Evolutionary conservation across 1,284 basidiomycete genomes (phyloP).

Genomic region (Malassezia equina): DNA sequence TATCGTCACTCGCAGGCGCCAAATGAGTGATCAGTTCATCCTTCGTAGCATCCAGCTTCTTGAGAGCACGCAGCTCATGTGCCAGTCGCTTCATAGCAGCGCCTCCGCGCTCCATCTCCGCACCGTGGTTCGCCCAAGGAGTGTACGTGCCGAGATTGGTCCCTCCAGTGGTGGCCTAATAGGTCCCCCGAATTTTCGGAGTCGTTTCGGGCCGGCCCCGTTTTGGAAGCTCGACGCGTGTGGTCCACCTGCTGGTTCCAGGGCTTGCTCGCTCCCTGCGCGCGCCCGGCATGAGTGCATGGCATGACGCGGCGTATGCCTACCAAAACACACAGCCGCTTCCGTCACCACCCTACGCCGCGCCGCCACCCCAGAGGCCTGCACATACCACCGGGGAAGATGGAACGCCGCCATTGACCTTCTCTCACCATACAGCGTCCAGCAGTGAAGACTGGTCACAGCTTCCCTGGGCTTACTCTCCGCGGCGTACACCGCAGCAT

Average conservation of each 20-base stretch:
- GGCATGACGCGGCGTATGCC: neutral
- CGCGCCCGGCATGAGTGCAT: neutral
- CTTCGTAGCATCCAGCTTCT: neutral
- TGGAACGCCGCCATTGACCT: neutral
- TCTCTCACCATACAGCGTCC: neutral
- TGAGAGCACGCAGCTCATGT: conserved; percentile 8
- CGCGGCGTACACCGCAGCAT: neutral
- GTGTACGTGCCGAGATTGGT: too few relatives aligned
- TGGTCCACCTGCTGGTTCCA: neutral
- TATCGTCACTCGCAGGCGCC: conserved; percentile 31
- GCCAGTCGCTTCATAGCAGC: conserved; percentile 4
- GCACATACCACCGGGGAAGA: neutral
- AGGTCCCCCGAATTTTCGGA: neutral
- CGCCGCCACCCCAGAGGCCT: neutral
- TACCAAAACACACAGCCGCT: neutral
- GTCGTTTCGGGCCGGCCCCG: neutral
- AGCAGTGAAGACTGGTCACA: neutral
- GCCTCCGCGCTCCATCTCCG: neutral
- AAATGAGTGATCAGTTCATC: conserved; percentile 19
- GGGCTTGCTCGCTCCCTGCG: neutral
- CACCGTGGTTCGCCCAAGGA: neutral
- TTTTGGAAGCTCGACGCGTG: neutral
- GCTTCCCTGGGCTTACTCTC: neutral
- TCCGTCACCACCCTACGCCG: neutral
- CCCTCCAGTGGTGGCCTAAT: neutral